phyloP scores from a whole-genome alignment of 306 rosid genomes.

The Gastrolobium villosum region DNA sequence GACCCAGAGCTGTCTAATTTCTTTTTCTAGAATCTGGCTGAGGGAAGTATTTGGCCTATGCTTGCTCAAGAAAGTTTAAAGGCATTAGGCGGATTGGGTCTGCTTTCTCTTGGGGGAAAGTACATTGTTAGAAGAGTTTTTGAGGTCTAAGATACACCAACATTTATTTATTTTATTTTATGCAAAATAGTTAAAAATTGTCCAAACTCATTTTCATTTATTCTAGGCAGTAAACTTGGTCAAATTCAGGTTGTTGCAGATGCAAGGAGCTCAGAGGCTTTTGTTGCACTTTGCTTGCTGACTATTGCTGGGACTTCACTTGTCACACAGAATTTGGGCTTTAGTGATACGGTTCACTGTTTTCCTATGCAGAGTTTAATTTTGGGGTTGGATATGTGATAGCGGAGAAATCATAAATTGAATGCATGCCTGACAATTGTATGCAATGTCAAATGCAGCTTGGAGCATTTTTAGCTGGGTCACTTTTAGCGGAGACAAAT shows the following conservation, averaged over 20 bases:
- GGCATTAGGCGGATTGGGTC: constrained; percentile 95
- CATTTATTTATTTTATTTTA: constrained; percentile 12
- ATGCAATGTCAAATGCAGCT: constrained; percentile 69
- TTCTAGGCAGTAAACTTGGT: constrained; percentile 52
- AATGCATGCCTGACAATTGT: constrained; percentile 35
- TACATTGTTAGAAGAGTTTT: constrained; percentile 92
- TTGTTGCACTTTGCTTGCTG: constrained; percentile 96
- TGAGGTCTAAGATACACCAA: constrained; percentile 64
- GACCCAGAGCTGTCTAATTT: constrained; percentile 45
- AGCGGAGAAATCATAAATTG: constrained; percentile 31
- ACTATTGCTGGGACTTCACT: constrained; percentile 98
- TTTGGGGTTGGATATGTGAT: constrained; percentile 32
- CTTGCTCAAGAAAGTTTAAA: constrained; percentile 95
- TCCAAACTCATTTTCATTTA: constrained; percentile 36
- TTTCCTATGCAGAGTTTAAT: constrained; percentile 35
- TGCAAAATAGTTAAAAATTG: constrained; percentile 28
- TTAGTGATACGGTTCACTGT: constrained; percentile 90
- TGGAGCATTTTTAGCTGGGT: constrained; percentile 99
- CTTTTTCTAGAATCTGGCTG: constrained; percentile 68
- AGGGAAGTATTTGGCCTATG: constrained; percentile 94
- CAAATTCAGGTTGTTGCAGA: constrained; percentile 94
- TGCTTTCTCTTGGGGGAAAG: constrained; percentile 95
- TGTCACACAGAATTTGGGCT: constrained; percentile 92
- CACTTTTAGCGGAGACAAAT: constrained; percentile 96
- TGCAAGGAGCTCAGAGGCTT: constrained; percentile 99